Conservation (phyloP, 2,329 filamentous ascomycete species). For the Fusarium globosum region DNA sequence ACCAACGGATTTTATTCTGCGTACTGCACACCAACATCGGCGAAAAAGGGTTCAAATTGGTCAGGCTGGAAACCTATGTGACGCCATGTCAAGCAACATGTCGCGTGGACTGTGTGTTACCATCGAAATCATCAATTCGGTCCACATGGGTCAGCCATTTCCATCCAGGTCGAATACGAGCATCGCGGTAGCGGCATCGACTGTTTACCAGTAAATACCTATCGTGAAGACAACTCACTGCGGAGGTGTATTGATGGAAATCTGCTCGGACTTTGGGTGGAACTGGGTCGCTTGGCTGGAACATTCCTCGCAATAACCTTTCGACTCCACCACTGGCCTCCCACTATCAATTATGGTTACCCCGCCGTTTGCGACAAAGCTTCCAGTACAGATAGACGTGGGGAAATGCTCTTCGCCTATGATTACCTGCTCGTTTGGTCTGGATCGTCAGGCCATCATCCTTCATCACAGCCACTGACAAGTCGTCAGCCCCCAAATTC, state of each 20-base stretch:
- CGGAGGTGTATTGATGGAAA: conserved; percentile 1
- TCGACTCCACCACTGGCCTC: conserved; percentile 40
- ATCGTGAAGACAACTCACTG: not conserved
- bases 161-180: not conserved
- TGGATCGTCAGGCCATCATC: conserved; percentile 46
- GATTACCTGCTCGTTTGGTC: conserved; percentile 28
- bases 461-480: conserved; percentile 40
- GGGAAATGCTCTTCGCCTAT: conserved; percentile 38
- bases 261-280: conserved; percentile 18
- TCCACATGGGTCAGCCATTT: not conserved
- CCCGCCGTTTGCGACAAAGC: conserved; percentile 44
- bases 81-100: conserved; percentile 22
- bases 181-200: not conserved
- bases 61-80: conserved; percentile 5
- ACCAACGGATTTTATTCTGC: not conserved
- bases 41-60: conserved; percentile 26
- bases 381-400: conserved; percentile 38
- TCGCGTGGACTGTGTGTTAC: not conserved
- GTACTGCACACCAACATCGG: conserved; percentile 2
- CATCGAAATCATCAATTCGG: conserved; percentile 2
- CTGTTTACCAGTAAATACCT: not conserved
- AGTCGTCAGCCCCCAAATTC: conserved; percentile 42
- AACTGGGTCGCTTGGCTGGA: conserved; percentile 25
- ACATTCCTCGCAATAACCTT: conserved; percentile 31
- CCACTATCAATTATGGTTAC: conserved; percentile 36